phyloP scores from a whole-genome alignment of 208 protist species.

The Leishmania mexicana region DNA sequence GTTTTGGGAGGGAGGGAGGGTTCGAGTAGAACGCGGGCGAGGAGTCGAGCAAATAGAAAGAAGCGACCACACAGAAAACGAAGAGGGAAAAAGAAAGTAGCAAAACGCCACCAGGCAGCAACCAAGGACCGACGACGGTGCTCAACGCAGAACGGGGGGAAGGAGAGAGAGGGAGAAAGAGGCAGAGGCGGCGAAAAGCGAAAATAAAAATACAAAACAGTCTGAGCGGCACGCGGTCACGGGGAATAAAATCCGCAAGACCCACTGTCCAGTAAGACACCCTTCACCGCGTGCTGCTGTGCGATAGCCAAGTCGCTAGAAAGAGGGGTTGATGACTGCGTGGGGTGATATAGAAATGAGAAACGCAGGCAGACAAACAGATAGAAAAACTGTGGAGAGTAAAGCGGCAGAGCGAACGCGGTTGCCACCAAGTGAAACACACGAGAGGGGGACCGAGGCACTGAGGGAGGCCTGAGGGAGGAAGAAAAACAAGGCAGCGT shows the following conservation, averaged over 20 bases:
- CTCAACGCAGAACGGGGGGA: not conserved
- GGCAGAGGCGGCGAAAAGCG: not conserved
- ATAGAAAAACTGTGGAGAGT: not conserved
- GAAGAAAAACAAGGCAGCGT: not conserved
- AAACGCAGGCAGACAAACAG: not conserved
- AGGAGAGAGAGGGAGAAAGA: not conserved
- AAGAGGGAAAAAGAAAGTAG: not conserved
- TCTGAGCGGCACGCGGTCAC: not conserved
- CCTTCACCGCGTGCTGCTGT: not conserved
- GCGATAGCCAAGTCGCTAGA: not conserved
- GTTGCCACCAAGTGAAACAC: not conserved
- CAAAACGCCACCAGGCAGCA: not conserved
- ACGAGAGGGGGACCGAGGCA: not conserved
- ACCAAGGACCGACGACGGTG: not conserved
- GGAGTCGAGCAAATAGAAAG: not conserved
- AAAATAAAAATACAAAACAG: not conserved
- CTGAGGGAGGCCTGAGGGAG: not conserved
- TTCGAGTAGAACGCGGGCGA: conserved; percentile 5
- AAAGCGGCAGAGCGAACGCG: not conserved
- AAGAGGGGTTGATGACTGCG: not conserved
- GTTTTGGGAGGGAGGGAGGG: too few relatives aligned
- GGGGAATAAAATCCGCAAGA: not conserved
- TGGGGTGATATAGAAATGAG: not conserved
- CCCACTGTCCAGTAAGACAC: not conserved
- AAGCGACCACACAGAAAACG: not conserved